phyloP scores from a whole-genome alignment of 345 rosid genomes.

The Citrus cavaleriei region DNA sequence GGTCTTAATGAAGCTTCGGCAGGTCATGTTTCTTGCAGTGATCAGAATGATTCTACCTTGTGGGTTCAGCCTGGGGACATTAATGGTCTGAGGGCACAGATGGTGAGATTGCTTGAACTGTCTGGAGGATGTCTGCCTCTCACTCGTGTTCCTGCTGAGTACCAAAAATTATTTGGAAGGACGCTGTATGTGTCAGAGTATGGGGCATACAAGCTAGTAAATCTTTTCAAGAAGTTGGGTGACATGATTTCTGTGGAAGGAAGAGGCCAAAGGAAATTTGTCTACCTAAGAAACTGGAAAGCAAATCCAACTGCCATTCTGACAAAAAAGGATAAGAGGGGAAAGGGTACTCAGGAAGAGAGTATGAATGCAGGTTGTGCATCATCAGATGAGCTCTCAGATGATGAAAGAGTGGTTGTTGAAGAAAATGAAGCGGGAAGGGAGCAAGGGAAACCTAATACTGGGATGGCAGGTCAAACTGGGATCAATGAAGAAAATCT shows the following conservation, averaged over 20 bases:
- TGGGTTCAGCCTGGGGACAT: constrained; percentile 96
- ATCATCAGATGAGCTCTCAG: constrained; percentile 75
- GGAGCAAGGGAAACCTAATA: constrained; percentile 23
- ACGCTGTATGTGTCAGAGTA: constrained; percentile 80
- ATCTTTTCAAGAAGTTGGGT: constrained; percentile 83
- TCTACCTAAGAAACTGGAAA: constrained; percentile 65
- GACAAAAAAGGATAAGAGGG: constrained; percentile 57
- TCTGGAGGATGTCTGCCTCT: constrained; percentile 84
- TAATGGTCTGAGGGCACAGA: constrained; percentile 70
- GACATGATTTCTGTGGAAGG: constrained; percentile 68
- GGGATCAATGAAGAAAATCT: constrained; percentile 31
- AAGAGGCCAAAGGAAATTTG: constrained; percentile 65
- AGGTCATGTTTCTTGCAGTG: constrained; percentile 35
- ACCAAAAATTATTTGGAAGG: constrained; percentile 71
- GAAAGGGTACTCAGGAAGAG: constrained; percentile 40
- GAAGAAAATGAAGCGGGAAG: constrained; percentile 39
- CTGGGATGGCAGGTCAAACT: constrained; percentile 19
- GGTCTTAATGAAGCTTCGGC: constrained; percentile 43
- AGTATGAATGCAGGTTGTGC: constrained; percentile 32
- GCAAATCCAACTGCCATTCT: constrained; percentile 39
- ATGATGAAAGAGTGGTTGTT: constrained; percentile 47
- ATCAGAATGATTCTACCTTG: constrained; percentile 57
- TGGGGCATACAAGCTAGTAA: constrained; percentile 68
- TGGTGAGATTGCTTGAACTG: constrained; percentile 78
- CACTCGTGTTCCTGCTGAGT: constrained; percentile 66